Percentiles rank a stretch among this genome's conserved stretches.
Evolutionary conservation across 164 flowering plant species (phyloP).

Genomic region (Litsea cubeba): DNA sequence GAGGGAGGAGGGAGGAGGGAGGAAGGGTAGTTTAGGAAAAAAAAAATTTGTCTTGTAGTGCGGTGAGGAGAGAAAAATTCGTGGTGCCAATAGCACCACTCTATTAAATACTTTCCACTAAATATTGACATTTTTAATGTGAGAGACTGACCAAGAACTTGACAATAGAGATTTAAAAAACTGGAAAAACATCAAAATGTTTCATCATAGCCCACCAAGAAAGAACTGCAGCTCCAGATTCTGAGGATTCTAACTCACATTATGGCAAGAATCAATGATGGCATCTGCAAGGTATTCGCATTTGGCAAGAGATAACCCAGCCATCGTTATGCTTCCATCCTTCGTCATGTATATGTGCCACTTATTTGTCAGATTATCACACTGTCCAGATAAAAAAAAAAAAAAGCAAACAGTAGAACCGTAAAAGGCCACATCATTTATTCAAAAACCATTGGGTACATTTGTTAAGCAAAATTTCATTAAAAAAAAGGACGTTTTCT

Average conservation of each 20-base stretch:
- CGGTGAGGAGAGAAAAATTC: too few relatives aligned
- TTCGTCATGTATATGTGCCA: slow-evolving; percentile 99
- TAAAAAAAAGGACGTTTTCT: too few relatives aligned
- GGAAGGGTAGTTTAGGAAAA: too few relatives aligned
- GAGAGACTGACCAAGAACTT: background rate
- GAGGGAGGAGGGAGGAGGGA: too few relatives aligned
- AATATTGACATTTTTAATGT: background rate
- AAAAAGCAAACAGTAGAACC: background rate
- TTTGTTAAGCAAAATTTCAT: too few relatives aligned
- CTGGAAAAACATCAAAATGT: background rate
- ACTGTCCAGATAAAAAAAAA: slow-evolving; percentile 35
- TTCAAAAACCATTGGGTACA: too few relatives aligned
- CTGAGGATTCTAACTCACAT: slow-evolving; percentile 38
- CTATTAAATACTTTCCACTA: background rate
- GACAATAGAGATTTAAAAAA: background rate
- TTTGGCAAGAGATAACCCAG: slow-evolving; percentile 84
- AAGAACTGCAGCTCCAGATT: background rate
- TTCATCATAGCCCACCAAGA: background rate
- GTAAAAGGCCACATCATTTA: too few relatives aligned
- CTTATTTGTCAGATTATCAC: slow-evolving; percentile 89
- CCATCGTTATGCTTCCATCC: slow-evolving; percentile 94
- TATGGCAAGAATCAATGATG: slow-evolving; percentile 80
- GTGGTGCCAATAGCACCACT: too few relatives aligned
- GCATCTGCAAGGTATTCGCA: slow-evolving; percentile 97
- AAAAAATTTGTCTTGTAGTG: too few relatives aligned